Percentiles rank a stretch among this genome's conserved stretches.
phyloP scores from a whole-genome alignment of 1,284 basidiomycete species.

The Pascua guehoae region DNA sequence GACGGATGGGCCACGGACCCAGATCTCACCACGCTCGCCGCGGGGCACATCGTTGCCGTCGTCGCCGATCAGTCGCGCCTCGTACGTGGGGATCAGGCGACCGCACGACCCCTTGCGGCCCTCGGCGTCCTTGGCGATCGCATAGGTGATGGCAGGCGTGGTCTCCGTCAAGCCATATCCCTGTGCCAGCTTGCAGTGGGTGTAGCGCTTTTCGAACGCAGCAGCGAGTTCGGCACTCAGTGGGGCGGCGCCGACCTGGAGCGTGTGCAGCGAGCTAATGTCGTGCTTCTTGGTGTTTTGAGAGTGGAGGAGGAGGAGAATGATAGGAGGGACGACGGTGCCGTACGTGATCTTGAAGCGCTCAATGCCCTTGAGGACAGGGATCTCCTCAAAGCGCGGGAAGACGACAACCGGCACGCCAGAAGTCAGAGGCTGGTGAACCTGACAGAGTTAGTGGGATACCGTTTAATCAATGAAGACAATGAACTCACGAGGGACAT shows the following conservation, averaged over 20 bases:
- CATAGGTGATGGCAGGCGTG: slow-evolving; percentile 46
- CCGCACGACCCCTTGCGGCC: slow-evolving; percentile 63
- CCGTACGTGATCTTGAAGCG: slow-evolving; percentile 61
- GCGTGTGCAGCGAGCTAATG: slow-evolving; percentile 58
- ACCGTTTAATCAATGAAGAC: too few species aligned
- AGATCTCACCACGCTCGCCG: slow-evolving; percentile 69
- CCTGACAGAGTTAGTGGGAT: slow-evolving; percentile 34
- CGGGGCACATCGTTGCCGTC: slow-evolving; percentile 49
- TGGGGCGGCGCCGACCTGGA: slow-evolving; percentile 80
- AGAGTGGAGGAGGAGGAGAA: slow-evolving; percentile 55
- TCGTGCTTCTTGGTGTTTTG: slow-evolving; percentile 67
- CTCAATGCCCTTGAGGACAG: slow-evolving; percentile 66
- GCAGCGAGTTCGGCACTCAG: slow-evolving; percentile 54
- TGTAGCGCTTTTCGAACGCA: slow-evolving; percentile 26
- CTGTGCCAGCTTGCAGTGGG: slow-evolving; percentile 35
- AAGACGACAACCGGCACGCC: slow-evolving; percentile 66
- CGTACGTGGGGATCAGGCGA: slow-evolving; percentile 68
- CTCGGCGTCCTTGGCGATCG: slow-evolving; percentile 34
- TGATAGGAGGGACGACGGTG: slow-evolving; percentile 78
- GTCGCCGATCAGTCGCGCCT: slow-evolving; percentile 63
- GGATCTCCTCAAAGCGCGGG: slow-evolving; percentile 57
- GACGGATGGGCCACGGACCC: slow-evolving; percentile 69
- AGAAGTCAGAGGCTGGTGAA: slow-evolving; percentile 58
- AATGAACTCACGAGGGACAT: slow-evolving; percentile 51
- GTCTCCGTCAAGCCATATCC: slow-evolving; percentile 53